phyloP scores from a whole-genome alignment of 306 rosid species.

The Glycyrrhiza uralensis region DNA sequence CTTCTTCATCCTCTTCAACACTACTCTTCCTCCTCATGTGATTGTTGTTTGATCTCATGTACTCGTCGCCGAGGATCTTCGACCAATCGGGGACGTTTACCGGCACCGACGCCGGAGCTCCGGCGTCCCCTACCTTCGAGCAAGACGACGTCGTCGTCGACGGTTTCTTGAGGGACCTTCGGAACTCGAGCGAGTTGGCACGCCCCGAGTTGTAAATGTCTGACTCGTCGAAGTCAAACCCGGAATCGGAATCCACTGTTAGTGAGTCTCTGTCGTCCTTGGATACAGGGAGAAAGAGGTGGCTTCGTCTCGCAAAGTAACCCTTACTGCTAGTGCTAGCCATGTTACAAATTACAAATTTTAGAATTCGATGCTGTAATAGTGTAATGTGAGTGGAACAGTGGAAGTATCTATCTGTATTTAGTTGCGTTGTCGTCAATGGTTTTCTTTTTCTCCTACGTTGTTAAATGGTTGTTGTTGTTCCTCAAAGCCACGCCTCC shows the following conservation, averaged over 20 bases:
- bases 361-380: no score
- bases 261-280: conserved; percentile 26
- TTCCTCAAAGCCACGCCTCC: neutral
- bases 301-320: conserved; percentile 43
- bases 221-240: conserved; percentile 67
- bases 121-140: conserved; percentile 32
- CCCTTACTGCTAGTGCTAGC: conserved; percentile 33
- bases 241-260: conserved; percentile 37
- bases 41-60: no score
- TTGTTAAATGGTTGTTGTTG: conserved; percentile 4
- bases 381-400: no score
- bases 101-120: conserved; percentile 58
- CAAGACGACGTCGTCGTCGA: conserved; percentile 31
- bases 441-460: neutral
- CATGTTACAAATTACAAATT: neutral
- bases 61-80: conserved; percentile 69
- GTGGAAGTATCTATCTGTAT: no score
- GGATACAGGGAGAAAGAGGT: conserved; percentile 47
- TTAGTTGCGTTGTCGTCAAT: neutral
- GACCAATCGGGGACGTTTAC: conserved; percentile 90
- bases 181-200: conserved; percentile 52
- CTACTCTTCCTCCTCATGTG: conserved; percentile 30
- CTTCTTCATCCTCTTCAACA: conserved; percentile 9
- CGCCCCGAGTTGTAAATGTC: conserved; percentile 55
- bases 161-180: conserved; percentile 29